Evolutionary conservation across 805 yeast genomes (phyloP), one percentile per base, ranked within the genome.

Genomic region (Sungouiozyma intestinalis): DNA sequence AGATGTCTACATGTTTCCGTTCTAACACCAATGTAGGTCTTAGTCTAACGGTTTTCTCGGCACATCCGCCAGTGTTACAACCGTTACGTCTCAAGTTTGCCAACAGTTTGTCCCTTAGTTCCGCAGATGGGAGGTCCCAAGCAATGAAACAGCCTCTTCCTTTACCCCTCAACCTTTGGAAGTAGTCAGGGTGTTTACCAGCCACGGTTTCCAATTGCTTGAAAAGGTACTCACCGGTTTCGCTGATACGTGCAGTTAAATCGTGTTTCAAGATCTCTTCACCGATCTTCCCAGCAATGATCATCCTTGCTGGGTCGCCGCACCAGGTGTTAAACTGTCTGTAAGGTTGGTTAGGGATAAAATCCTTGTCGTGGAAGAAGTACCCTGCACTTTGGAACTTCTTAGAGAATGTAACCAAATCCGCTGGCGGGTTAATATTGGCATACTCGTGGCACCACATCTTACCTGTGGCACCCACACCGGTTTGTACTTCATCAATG

Each of bases 241-340:
- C 63, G 3, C 69, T 66, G 14, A 77, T 71, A 37, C 68, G 68
- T 17, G 60, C 64, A 34, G 75, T 69, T 46, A 79, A 65, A 44
- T 72, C 66, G 47, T 76, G 60, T 48, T 73, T 68, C 19, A 56
- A 48, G 40, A 79, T 65, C 49, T 78, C 81, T 53, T 74, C 68
- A 49, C 72, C 72, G 48, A 79, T 79, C 45, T 78, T 65, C 49
- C 72, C 72, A 33, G 84, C 83, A 52, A 79, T 67, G 41, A 79
- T 64, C 58, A 80, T 79, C 64, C 75, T 76, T 14, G 83, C 73
- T 47, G 85, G 82, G 58, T 79, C 85, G 51, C 85, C 85, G 61
- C 84, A 79, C 85, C 85, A 79, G 45, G 85, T 79, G 70, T 79
- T 79, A 67, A 79, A 79, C 57, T 79, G 85, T 64, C 85, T 71